These are phyloP conservation scores for Pelargonium fulgidum DNA, from an alignment of 441 rosid genomes.

Conservation along the genomic window DNA sequence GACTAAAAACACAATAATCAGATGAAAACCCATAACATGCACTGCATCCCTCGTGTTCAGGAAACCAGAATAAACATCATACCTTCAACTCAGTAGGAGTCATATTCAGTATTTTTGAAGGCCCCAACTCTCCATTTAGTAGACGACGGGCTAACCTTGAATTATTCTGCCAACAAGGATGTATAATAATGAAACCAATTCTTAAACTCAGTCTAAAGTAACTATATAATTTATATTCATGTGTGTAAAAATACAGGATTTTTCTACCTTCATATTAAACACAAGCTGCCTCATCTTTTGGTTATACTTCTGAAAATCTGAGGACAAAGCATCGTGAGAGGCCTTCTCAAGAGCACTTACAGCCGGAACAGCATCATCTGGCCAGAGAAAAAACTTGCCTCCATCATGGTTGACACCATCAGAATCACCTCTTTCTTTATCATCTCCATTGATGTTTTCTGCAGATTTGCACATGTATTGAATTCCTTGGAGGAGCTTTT, in stretches of 20 bases:
- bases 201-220: not conserved
- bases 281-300: conserved; percentile 73
- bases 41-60: not conserved
- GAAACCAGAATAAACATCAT: not conserved
- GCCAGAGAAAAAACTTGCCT: conserved; percentile 58
- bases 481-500: conserved; percentile 71
- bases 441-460: conserved; percentile 31
- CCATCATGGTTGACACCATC: conserved; percentile 27
- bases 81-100: conserved; percentile 88
- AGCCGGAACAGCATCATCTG: conserved; percentile 77
- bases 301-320: conserved; percentile 79
- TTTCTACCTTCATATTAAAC: conserved; percentile 78
- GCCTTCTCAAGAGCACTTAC: conserved; percentile 79
- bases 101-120: conserved; percentile 75
- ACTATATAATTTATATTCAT: not conserved
- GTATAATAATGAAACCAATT: conserved; percentile 5
- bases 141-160: conserved; percentile 60
- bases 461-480: conserved; percentile 50
- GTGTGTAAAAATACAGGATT: conserved; percentile 9
- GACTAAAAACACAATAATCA: too few species aligned
- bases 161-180: conserved; percentile 41
- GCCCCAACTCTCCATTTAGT: conserved; percentile 72
- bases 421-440: conserved; percentile 35
- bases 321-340: conserved; percentile 59
- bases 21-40: not conserved